Conservation (phyloP, 1,284 basidiomycete genomes). For the Pseudozyma flocculosa region DNA sequence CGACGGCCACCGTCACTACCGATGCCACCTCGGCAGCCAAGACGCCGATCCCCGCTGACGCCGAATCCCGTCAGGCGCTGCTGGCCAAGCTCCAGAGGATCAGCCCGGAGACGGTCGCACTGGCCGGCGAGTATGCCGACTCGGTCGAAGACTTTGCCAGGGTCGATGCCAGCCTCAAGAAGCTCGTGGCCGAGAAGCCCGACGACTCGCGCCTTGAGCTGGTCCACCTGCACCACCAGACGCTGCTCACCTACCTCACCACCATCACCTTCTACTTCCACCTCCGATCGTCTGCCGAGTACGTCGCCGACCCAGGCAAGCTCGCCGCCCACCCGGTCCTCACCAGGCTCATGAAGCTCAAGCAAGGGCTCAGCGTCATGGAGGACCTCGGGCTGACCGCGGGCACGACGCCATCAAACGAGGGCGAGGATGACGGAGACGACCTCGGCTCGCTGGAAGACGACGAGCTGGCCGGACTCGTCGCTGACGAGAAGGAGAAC, state of each 20-base stretch:
- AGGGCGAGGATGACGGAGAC: constrained; percentile 21
- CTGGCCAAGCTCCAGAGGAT: constrained; percentile 75
- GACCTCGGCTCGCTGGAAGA: constrained; percentile 36
- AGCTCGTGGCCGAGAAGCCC: constrained; percentile 63
- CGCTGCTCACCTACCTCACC: constrained; percentile 83
- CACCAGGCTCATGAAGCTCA: constrained; percentile 77
- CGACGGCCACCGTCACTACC: not conserved
- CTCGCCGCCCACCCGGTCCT: constrained; percentile 67
- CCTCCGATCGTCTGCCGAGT: constrained; percentile 66
- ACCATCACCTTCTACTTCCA: constrained; percentile 91
- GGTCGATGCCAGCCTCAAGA: constrained; percentile 64
- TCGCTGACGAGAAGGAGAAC: constrained; percentile 40
- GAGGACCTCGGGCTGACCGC: constrained; percentile 53
- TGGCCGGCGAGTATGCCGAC: constrained; percentile 63
- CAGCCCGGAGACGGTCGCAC: constrained; percentile 70
- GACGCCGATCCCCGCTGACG: constrained; percentile 8
- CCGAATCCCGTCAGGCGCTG: constrained; percentile 63
- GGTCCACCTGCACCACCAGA: constrained; percentile 61
- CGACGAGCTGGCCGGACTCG: constrained; percentile 42
- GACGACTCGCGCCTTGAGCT: constrained; percentile 61
- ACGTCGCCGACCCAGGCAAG: constrained; percentile 29
- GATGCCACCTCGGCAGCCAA: not conserved
- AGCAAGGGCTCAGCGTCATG: constrained; percentile 76
- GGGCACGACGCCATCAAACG: constrained; percentile 14
- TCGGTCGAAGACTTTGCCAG: constrained; percentile 64